Evolutionary conservation across 2,329 filamentous ascomycete genomes (phyloP), one percentile per base, ranked within the genome.

Genomic region (Parastagonospora avenae): DNA sequence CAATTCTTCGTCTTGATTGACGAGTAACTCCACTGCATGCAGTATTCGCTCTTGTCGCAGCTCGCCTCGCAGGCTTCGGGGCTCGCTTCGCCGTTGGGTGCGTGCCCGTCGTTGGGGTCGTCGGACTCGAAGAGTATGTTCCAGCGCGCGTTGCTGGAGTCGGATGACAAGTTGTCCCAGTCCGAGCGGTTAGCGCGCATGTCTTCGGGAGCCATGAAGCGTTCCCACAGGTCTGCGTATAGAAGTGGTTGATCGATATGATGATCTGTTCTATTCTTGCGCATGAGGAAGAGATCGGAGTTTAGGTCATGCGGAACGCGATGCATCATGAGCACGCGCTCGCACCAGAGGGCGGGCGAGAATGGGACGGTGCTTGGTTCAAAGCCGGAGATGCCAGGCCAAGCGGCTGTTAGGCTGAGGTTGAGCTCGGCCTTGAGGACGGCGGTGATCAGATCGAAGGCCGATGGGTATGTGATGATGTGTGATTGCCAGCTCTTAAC

Each of bases 361-460:
- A 76, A 82, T 4, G 70, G 64, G 8, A 68, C 60, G 3, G 64
- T 68, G 43, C 63, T 58, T 4, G 67, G 67, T 30, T 67, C 63
- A 40, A 70, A 62, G 28, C 65, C 63, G 7, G 66, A 62, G 1
- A 70, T 63, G 19, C 50, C 57, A 1, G 81, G 81, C 75, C 78
- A 82, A 1, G 78, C 74, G 56, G 73, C 78, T 6, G 72, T 70
- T 28, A 82, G 64, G 6, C 68, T 66, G 4, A 82, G 71, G 19
- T 77, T 78, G 4, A 76, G 73, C 50, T 82, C 79, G 2, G 63
- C 57, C 38, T 60, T 55, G 10, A 83, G 59, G 3, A 78, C 75
- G 50, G 78, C 79, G 14, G 76, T 76, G 3, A 83, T 67, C 6
- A 82, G 75, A 41, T 79, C 80, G 47, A 82, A 79, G 1, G 79